Conservation (phyloP, 306 rosid genomes). For the Trichosanthes truncata region DNA sequence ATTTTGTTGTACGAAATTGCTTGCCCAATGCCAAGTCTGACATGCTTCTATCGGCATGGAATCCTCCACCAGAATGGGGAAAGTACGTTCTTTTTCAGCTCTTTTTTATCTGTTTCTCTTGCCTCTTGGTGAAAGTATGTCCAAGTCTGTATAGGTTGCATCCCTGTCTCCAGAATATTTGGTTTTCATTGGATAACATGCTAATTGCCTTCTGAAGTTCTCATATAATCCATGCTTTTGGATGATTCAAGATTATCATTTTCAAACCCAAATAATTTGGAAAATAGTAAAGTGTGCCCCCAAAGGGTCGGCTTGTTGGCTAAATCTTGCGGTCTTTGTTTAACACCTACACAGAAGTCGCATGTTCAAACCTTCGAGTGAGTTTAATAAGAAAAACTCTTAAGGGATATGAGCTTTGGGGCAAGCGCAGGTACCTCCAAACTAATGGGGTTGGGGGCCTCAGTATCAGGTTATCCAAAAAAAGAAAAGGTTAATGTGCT, state of each 20-base stretch:
- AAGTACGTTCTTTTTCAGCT: constrained; percentile 47
- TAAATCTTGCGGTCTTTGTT: neutral
- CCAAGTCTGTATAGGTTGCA: neutral
- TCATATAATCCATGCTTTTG: neutral
- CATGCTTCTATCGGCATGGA: constrained; percentile 97
- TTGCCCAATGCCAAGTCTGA: constrained; percentile 77
- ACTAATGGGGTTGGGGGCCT: neutral
- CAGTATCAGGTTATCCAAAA: too few species aligned
- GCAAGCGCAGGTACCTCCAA: neutral
- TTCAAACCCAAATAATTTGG: neutral
- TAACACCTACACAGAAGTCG: neutral
- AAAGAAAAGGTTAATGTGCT: neutral
- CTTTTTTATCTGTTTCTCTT: neutral
- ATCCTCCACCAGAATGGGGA: constrained; percentile 89
- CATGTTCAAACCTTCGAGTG: neutral
- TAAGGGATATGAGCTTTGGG: neutral
- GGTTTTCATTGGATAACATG: neutral
- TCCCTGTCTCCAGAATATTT: neutral
- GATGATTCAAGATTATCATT: constrained; percentile 6
- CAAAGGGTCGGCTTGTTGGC: neutral
- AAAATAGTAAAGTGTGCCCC: neutral
- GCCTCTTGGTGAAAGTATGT: constrained; percentile 12
- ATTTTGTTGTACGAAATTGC: constrained; percentile 92
- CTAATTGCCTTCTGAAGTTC: neutral
- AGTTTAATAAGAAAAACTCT: neutral